Conservation (phyloP, 164 flowering plant genomes). For the Aristolochia contorta region DNA sequence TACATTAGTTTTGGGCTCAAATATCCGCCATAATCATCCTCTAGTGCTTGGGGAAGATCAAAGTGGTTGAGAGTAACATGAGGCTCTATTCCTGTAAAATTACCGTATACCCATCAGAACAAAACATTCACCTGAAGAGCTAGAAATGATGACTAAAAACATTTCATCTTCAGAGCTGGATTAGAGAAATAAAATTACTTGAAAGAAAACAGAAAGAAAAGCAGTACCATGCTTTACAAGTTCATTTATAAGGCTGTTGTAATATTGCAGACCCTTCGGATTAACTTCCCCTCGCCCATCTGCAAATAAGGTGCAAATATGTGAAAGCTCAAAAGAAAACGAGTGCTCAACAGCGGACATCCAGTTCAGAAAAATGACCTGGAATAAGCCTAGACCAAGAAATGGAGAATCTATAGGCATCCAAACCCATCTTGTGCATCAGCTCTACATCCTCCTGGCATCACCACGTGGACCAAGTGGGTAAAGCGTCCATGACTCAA, state of each 20-base stretch:
- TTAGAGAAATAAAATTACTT: conserved; percentile 5
- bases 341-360: not conserved
- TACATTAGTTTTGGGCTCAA: conserved; percentile 19
- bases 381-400: conserved; percentile 20
- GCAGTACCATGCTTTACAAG: too few species aligned
- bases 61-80: conserved; percentile 17
- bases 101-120: not conserved
- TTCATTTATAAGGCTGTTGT: conserved; percentile 33
- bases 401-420: conserved; percentile 15
- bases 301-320: not conserved
- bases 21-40: conserved; percentile 16
- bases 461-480: not conserved
- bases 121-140: not conserved
- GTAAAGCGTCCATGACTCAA: too few species aligned
- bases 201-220: too few species aligned
- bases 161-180: conserved; percentile 9
- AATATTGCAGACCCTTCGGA: conserved; percentile 7
- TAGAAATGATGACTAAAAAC: not conserved
- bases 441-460: conserved; percentile 16
- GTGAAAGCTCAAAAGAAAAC: not conserved
- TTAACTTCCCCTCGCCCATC: conserved; percentile 3
- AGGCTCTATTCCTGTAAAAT: conserved; percentile 13
- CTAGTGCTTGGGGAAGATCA: conserved; percentile 16
- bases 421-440: conserved; percentile 14
- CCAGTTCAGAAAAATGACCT: not conserved